These are phyloP conservation scores for Rhizomucor miehei DNA, from an alignment of 371 early-diverging fungal species.

Conservation along the genomic window DNA sequence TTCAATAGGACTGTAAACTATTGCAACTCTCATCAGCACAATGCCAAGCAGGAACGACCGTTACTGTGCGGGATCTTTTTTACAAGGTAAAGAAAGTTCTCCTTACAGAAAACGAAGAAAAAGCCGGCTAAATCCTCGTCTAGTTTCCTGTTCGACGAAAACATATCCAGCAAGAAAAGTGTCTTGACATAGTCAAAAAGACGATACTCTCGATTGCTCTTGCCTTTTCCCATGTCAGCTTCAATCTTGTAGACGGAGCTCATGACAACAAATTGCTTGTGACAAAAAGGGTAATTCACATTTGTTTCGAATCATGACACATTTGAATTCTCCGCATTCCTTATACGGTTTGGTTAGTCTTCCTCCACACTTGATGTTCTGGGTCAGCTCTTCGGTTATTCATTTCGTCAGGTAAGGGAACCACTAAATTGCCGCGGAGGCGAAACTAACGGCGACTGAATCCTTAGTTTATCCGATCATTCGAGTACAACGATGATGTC, in stretches of 20 bases:
- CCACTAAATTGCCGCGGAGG: neutral
- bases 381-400: slow-evolving; percentile 11
- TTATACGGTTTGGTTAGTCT: neutral
- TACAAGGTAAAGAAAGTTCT: slow-evolving; percentile 50
- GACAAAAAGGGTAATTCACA: slow-evolving; percentile 39
- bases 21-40: neutral
- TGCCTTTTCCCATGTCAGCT: slow-evolving; percentile 40
- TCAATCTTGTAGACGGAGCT: slow-evolving; percentile 42
- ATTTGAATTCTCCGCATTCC: slow-evolving; percentile 1
- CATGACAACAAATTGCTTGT: slow-evolving; percentile 35
- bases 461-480: slow-evolving; percentile 7
- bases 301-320: neutral
- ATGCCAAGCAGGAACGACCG: slow-evolving; percentile 55
- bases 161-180: slow-evolving; percentile 17
- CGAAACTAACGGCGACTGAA: neutral
- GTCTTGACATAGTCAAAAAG: slow-evolving; percentile 48
- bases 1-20: neutral
- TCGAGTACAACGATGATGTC: slow-evolving; percentile 20
- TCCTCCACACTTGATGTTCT: slow-evolving; percentile 3
- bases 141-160: slow-evolving; percentile 64
- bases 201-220: slow-evolving; percentile 48
- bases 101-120: neutral
- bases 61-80: slow-evolving; percentile 63
- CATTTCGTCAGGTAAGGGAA: too few relatives aligned
- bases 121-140: neutral